Evolutionary conservation across 2,329 filamentous ascomycete genomes (phyloP).

Genomic region (Zelopaecilomyces penicillatus): DNA sequence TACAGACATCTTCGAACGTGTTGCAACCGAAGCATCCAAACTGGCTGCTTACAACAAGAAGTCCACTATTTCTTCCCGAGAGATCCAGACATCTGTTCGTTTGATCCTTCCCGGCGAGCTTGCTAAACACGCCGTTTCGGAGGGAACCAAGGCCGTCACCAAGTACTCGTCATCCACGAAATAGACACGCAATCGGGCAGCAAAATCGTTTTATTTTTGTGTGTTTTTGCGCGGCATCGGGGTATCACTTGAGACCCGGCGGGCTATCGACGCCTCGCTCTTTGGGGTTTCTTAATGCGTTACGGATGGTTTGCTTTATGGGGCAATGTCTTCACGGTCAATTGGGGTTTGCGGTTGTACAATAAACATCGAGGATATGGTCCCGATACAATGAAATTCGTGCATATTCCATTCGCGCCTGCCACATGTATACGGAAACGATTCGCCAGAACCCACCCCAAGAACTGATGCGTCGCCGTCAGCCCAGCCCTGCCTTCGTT

Average conservation of each 20-base stretch:
- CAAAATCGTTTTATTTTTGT: slow-evolving; percentile 18
- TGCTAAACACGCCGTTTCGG: slow-evolving; percentile 98
- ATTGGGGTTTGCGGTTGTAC: slow-evolving; percentile 66
- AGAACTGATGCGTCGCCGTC: slow-evolving; percentile 28
- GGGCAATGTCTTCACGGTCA: slow-evolving; percentile 63
- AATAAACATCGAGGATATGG: slow-evolving; percentile 59
- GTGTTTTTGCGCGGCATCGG: slow-evolving; percentile 47
- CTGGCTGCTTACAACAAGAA: slow-evolving; percentile 99
- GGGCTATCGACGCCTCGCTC: slow-evolving; percentile 21
- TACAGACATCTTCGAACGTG: slow-evolving; percentile 95
- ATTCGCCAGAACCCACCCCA: neutral
- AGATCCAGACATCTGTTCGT: slow-evolving; percentile 98
- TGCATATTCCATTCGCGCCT: slow-evolving; percentile 36
- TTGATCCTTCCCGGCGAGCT: slow-evolving; percentile 97
- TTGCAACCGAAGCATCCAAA: slow-evolving; percentile 97
- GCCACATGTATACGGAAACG: neutral
- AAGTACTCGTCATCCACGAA: slow-evolving; percentile 99
- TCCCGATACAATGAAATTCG: slow-evolving; percentile 54
- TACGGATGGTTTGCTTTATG: slow-evolving; percentile 61
- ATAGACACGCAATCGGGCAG: slow-evolving; percentile 55
- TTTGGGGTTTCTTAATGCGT: slow-evolving; percentile 62
- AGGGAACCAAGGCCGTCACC: slow-evolving; percentile 99
- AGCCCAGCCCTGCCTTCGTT: slow-evolving; percentile 67
- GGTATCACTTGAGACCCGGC: slow-evolving; percentile 47
- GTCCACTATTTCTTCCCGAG: slow-evolving; percentile 97